Evolutionary conservation across 164 flowering plant species (phyloP), one percentile per base, ranked within the genome.

Genomic region (Chloranthus sessilifolius): DNA sequence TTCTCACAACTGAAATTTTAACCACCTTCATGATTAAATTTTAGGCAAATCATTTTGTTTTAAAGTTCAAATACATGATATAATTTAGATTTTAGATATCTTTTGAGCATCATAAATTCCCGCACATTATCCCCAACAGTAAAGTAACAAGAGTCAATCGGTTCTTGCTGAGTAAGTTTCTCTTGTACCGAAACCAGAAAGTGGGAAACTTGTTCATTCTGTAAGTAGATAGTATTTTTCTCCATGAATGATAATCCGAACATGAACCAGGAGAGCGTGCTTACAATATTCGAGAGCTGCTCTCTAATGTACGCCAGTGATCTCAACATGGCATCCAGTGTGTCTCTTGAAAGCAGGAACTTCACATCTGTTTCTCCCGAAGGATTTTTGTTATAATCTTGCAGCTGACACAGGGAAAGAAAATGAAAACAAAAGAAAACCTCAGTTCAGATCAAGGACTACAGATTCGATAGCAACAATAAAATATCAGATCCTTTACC

Each of bases 241-340:
- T 29, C 33, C 33, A 4, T 29, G 5, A 37, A 20, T 37, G 1
- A 4, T 3, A 24, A 33, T 26, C 22, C 29, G 36, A 44, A 37
- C 10, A 33, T 8, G 14, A 34, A 17, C 15, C 7, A 47, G 51
- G 48, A 52, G 25, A 26, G 22, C 58, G 29, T 51, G 29, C 79
- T 73, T 78, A 80, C 86, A 31, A 57, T 38, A 60, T 30, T 67
- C 28, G 79, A 85, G 25, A 85, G 80, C 74, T 85, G 95, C 70
- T 85, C 87, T 52, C 80, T 81, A 38, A 85, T 82, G 64, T 72
- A 74, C 46, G 82, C 78, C 89, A 85, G 82, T 27, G 87, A 82
- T 60, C 75, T 78, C 63, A 85, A 53, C 95, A 82, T 82, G 29
- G 95, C 89, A 50, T 85, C 95, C 47, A 85, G 35, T 21, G 89